Evolutionary conservation across 176 grass and related monocot genomes (phyloP).

Genomic region (Rhynchospora tenuis): DNA sequence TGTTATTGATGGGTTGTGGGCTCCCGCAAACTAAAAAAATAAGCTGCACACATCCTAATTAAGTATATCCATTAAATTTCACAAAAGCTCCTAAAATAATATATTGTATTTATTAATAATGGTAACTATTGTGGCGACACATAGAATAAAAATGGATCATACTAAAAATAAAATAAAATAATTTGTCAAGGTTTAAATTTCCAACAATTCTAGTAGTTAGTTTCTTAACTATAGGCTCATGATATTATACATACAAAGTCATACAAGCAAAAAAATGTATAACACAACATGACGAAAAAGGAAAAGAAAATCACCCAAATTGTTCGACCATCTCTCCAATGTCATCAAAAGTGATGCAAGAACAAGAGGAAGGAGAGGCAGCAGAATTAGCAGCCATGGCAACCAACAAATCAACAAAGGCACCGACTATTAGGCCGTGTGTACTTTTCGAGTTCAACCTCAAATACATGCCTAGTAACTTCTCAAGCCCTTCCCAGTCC

Average conservation of each 20-base stretch:
- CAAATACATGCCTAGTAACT: constrained; percentile 69
- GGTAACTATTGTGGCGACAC: not conserved
- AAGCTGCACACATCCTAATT: not conserved
- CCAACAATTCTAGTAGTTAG: constrained; percentile 8
- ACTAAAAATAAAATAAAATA: not conserved
- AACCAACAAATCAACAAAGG: constrained; percentile 66
- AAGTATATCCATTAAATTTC: not conserved
- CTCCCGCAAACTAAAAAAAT: not conserved
- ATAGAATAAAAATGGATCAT: not conserved
- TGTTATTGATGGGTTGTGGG: not conserved
- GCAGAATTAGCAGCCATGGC: constrained; percentile 24
- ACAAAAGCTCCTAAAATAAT: not conserved
- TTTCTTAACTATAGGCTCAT: not conserved
- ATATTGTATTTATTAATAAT: not conserved
- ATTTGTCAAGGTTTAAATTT: not conserved
- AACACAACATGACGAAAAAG: not conserved
- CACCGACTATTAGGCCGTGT: constrained; percentile 59
- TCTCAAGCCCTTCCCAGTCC: constrained; percentile 73
- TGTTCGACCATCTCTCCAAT: constrained; percentile 28
- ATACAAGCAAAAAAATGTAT: not conserved
- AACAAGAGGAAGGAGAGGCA: constrained; percentile 48
- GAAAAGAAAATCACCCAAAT: constrained; percentile 10
- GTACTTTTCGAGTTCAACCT: constrained; percentile 65
- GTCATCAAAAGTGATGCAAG: constrained; percentile 66
- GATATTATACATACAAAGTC: not conserved